Evolutionary conservation across 805 yeast species (phyloP), one percentile per base, ranked within the genome.

Genomic region (Spathaspora passalidarum): DNA sequence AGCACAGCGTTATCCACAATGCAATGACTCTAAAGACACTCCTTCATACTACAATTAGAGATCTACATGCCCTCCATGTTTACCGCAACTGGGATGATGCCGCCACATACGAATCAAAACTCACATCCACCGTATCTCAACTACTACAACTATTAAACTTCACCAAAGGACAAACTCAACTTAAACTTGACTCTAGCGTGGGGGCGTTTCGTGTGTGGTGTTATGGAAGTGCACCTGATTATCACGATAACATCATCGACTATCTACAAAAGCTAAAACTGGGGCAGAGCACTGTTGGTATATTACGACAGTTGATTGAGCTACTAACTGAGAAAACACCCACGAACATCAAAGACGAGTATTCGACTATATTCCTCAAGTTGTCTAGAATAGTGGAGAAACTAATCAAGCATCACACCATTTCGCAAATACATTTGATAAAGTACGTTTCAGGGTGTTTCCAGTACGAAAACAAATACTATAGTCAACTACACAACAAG

Each of bases 391-490:
- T 59, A 26, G 34, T 60, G 10, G 53, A 51, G 38, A 49, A 40
- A 22, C 46, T 60, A 37, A 23, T 50, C 16, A 26, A 47, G 13
- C 41, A 52, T 13, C 56, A 60, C 19, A 16, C 18, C 6, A 49
- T 51, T 5, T 55, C 63, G 1, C 63, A 60, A 36, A 20, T 19
- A 2, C 44, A 47, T 9, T 42, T 62, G 21, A 23, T 11, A 11
- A 22, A 16, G 2, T 39, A 39, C 16, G 14, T 63, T 14, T 45
- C 51, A 38, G 39, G 47, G 29, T 62, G 67, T 44, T 49, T 58
- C 19, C 35, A 39, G 3, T 49, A 59, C 42, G 63, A 61, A 32
- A 38, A 46, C 5, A 32, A 38, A 10, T 55, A 49, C 43, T 55
- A 48, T 37, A 40, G 55, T n/a, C 34, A 46, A 10, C 41, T 60